Percentiles rank a stretch among this genome's conserved stretches.
Conservation (phyloP, 805 yeast species). For the Soucietia sequanensis region DNA sequence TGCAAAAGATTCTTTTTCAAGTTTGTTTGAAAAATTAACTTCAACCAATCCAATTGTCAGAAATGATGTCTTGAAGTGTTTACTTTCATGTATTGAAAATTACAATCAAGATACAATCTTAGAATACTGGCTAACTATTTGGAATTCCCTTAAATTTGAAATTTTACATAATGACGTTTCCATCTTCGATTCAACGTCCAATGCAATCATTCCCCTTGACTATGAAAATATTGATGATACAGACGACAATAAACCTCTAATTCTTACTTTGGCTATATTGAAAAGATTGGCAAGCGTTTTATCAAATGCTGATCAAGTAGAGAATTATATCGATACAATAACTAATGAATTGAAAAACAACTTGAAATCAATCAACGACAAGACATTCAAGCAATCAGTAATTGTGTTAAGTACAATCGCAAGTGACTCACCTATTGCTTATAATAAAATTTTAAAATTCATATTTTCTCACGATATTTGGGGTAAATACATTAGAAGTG, state of each 20-base stretch:
- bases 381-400: conserved; percentile 61
- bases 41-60: conserved; percentile 74
- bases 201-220: conserved; percentile 24
- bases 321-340: conserved; percentile 35
- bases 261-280: conserved; percentile 37
- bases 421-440: conserved; percentile 43
- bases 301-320: conserved; percentile 26
- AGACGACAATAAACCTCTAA: conserved; percentile 34
- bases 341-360: conserved; percentile 52
- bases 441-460: conserved; percentile 43
- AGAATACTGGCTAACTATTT: conserved; percentile 67
- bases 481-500: conserved; percentile 34
- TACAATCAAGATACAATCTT: conserved; percentile 51
- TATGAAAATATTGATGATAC: conserved; percentile 27
- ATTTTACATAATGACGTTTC: conserved; percentile 69
- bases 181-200: conserved; percentile 12
- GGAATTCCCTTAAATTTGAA: conserved; percentile 89
- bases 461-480: conserved; percentile 40
- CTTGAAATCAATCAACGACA: conserved; percentile 48
- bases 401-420: conserved; percentile 57
- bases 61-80: conserved; percentile 66
- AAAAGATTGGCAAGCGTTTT: conserved; percentile 39
- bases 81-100: conserved; percentile 52
- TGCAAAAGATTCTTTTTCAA: conserved; percentile 74
- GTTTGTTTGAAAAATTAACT: conserved; percentile 73